These are phyloP conservation scores for Daldinia childiae DNA, from an alignment of 495 filamentous ascomycete genomes.

Conservation along the genomic window DNA sequence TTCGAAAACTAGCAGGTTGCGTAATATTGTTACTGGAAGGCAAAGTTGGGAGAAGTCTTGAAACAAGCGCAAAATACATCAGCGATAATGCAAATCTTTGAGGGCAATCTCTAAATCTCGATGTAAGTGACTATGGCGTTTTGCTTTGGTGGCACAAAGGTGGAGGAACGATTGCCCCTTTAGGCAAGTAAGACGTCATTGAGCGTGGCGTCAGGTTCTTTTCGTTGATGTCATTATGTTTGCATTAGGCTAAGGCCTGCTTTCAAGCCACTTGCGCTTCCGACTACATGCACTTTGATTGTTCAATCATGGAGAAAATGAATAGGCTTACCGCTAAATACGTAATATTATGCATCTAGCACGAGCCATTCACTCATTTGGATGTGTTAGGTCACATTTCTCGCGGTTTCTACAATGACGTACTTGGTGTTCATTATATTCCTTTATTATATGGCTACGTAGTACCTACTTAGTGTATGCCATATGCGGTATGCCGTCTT, in stretches of 20 bases:
- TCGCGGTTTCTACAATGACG: conserved; percentile 26
- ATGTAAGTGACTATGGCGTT: conserved; percentile 32
- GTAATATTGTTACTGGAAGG: not conserved
- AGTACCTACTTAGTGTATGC: not conserved
- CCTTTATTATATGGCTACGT: not conserved
- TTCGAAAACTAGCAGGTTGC: not conserved
- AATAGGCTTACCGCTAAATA: conserved; percentile 20
- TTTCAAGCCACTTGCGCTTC: conserved; percentile 34
- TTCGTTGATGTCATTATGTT: conserved; percentile 37
- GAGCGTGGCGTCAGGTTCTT: conserved; percentile 19
- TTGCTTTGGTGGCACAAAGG: conserved; percentile 29
- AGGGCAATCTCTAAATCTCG: conserved; percentile 25
- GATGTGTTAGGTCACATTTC: not conserved
- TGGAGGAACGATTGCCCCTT: conserved; percentile 30
- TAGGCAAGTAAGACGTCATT: conserved; percentile 41
- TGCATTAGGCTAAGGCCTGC: conserved; percentile 14
- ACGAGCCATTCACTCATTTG: not conserved
- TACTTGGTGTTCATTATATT: conserved; percentile 3
- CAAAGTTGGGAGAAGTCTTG: not conserved
- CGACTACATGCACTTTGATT: not conserved
- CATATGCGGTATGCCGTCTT: not conserved
- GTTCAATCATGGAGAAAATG: not conserved
- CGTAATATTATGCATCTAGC: conserved; percentile 15
- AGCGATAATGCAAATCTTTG: conserved; percentile 14
- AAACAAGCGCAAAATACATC: conserved; percentile 2